phyloP scores from a whole-genome alignment of 805 yeast species.

The Kuraishia capsulata region DNA sequence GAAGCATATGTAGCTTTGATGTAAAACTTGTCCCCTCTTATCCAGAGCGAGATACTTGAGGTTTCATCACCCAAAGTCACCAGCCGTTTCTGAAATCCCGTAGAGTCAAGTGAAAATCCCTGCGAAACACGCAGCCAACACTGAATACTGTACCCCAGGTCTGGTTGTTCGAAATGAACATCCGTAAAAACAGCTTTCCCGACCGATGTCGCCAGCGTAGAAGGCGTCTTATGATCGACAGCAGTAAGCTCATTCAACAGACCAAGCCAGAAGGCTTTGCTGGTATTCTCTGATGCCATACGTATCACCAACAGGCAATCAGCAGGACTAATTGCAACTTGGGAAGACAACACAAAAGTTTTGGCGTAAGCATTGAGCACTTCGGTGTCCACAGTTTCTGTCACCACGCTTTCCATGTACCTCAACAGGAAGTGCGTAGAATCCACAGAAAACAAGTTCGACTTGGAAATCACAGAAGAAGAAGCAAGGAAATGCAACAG shows the following conservation, averaged over 20 bases:
- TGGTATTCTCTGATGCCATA: no score
- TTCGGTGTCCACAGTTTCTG: no score
- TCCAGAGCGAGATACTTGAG: neutral
- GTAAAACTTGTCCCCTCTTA: neutral
- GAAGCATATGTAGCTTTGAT: neutral
- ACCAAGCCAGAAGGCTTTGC: neutral
- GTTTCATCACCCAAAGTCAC: neutral
- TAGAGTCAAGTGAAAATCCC: no score
- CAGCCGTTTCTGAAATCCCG: no score
- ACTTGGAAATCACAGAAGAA: neutral
- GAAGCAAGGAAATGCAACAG: neutral
- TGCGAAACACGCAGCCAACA: neutral
- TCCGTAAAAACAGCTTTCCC: slow-evolving; percentile 21
- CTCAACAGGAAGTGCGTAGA: neutral
- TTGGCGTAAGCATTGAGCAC: no score
- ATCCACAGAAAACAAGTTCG: neutral
- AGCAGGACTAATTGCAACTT: no score
- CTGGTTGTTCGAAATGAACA: slow-evolving; percentile 30
- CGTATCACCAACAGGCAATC: no score
- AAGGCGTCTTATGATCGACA: neutral
- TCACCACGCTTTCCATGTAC: no score
- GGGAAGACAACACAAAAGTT: no score
- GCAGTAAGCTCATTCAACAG: neutral
- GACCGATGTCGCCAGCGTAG: neutral
- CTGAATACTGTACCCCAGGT: slow-evolving; percentile 12